These are phyloP conservation scores for Rubia balearica DNA, from an alignment of 305 asterid genomes.

Conservation along the genomic window DNA sequence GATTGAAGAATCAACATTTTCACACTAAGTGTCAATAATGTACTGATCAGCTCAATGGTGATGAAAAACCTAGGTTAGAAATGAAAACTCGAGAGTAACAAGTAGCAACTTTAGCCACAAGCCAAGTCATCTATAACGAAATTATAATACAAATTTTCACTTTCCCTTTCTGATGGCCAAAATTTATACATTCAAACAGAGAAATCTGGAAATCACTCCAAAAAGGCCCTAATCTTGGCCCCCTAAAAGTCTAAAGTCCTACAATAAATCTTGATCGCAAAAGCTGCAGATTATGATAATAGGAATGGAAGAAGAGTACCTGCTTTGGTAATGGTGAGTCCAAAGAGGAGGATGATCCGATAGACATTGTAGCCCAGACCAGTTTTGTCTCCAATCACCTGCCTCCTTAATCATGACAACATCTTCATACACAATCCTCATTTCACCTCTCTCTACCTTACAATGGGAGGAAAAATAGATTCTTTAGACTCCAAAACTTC, in stretches of 20 bases:
- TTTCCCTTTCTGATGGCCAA: not conserved
- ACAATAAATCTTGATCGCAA: not conserved
- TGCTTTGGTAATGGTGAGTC: slow-evolving; percentile 65
- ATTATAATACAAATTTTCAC: not conserved
- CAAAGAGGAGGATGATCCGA: slow-evolving; percentile 48
- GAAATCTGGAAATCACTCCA: not conserved
- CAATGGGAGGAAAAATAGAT: not conserved
- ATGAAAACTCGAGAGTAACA: not conserved
- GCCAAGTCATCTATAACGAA: slow-evolving; percentile 5
- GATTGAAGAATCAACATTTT: slow-evolving; percentile 10
- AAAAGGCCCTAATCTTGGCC: not conserved
- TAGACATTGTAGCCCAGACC: slow-evolving; percentile 75
- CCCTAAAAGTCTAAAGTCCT: not conserved
- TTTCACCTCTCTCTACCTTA: slow-evolving; percentile 5
- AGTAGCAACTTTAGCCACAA: not conserved
- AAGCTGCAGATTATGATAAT: not conserved
- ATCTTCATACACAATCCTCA: slow-evolving; percentile 57
- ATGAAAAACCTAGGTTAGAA: not conserved
- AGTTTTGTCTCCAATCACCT: slow-evolving; percentile 55
- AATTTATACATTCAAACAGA: not conserved
- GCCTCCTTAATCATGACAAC: slow-evolving; percentile 52
- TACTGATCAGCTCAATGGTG: not conserved
- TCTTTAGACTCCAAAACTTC: no score
- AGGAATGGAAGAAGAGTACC: slow-evolving; percentile 24
- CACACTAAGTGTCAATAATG: not conserved